Evolutionary conservation across 1,139 yeast species (phyloP).

Genomic region (Debaryomycetaceae sp.): DNA sequence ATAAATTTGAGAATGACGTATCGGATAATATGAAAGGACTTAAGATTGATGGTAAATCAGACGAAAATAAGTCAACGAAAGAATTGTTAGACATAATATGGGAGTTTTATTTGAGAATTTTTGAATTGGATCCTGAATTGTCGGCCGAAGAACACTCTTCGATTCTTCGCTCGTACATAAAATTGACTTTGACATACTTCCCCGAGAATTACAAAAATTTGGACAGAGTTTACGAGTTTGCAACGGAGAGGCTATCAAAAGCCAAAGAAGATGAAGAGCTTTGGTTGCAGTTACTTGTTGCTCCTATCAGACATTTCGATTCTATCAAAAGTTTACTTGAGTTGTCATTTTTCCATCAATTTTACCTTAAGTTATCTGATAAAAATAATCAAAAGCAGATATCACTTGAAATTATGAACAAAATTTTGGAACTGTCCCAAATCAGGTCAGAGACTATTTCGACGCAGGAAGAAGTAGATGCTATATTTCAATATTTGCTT

Average conservation of each 20-base stretch:
- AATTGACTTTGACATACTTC: slow-evolving; percentile 64
- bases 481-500: slow-evolving; percentile 40
- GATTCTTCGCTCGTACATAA: slow-evolving; percentile 62
- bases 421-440: slow-evolving; percentile 19
- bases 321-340: slow-evolving; percentile 27
- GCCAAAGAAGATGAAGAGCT: slow-evolving; percentile 21
- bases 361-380: slow-evolving; percentile 36
- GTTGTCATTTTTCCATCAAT: slow-evolving; percentile 40
- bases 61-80: slow-evolving; percentile 3
- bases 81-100: slow-evolving; percentile 61
- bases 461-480: slow-evolving; percentile 37
- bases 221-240: slow-evolving; percentile 58
- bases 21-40: slow-evolving; percentile 9
- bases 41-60: slow-evolving; percentile 7
- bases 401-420: slow-evolving; percentile 41
- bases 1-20: slow-evolving; percentile 31
- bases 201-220: slow-evolving; percentile 60
- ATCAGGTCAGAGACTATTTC: slow-evolving; percentile 16
- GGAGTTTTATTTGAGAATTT: slow-evolving; percentile 55
- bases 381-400: slow-evolving; percentile 34
- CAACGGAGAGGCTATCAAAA: slow-evolving; percentile 29
- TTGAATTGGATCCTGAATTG: slow-evolving; percentile 58
- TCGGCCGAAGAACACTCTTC: slow-evolving; percentile 63
- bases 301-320: slow-evolving; percentile 50
- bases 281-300: slow-evolving; percentile 54